These are phyloP conservation scores for Lomentospora prolificans DNA, from an alignment of 2,329 filamentous ascomycete genomes.

Conservation along the genomic window DNA sequence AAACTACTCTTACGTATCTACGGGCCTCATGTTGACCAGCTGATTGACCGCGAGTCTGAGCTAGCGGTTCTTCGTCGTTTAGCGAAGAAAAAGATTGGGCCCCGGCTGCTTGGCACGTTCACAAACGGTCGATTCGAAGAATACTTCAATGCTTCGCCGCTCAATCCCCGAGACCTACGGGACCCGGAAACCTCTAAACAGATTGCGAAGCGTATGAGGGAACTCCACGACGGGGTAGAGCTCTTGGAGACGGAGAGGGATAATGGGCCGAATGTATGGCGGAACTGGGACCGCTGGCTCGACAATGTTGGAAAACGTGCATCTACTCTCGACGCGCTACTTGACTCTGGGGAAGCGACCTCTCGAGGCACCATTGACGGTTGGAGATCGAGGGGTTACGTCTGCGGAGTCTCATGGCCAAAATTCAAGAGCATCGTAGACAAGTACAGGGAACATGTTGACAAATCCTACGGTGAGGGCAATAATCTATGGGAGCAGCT, in stretches of 20 bases:
- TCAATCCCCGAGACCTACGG: conserved; percentile 68
- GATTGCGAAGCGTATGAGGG: conserved; percentile 95
- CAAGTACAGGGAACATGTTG: conserved; percentile 67
- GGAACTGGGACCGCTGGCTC: conserved; percentile 92
- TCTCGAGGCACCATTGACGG: conserved; percentile 24
- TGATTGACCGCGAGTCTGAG: conserved; percentile 90
- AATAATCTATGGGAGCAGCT: conserved; percentile 62
- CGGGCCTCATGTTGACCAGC: conserved; percentile 85
- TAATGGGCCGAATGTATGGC: conserved; percentile 74
- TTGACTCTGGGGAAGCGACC: conserved; percentile 32
- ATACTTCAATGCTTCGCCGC: conserved; percentile 74
- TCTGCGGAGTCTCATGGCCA: conserved; percentile 78
- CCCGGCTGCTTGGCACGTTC: conserved; percentile 83
- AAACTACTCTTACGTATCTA: conserved; percentile 89
- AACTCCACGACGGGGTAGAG: conserved; percentile 89
- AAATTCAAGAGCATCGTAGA: conserved; percentile 65
- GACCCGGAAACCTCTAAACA: conserved; percentile 76
- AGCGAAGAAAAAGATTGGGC: conserved; percentile 86
- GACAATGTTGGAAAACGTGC: conserved; percentile 52
- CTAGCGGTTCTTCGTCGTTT: conserved; percentile 77
- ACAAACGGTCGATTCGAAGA: conserved; percentile 93
- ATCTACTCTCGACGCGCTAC: conserved; percentile 46
- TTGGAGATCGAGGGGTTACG: conserved; percentile 62
- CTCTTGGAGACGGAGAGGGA: conserved; percentile 68
- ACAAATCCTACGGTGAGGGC: conserved; percentile 58